Base-by-base conservation (phyloP, 306 rosid genomes). In the Glycine soja region DNA sequence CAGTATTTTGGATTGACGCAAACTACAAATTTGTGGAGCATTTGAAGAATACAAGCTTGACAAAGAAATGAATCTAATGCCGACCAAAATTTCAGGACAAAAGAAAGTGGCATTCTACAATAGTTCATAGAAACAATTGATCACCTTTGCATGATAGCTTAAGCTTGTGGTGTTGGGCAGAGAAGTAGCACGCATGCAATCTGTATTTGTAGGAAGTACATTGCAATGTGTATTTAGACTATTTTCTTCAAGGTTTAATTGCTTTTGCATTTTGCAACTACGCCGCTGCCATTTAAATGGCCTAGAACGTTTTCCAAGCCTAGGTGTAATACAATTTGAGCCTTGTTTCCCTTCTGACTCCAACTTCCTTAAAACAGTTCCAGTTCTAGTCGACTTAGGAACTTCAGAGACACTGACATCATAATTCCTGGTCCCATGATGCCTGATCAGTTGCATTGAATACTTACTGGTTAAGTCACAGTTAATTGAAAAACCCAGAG, bases 271-370 rank as follows among this genome's bases (percentile, higher is more conserved):
- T 88, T 84, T 88, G 64, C 42, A 45, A 84, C 85, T 82, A n/a
- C 13, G 75, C 45, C 97, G 92, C 83, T 89, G 97, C 97, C 94
- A 92, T 18, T 89, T 66, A 85, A 82, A 90, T 36, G 91, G 95
- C 86, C 98, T 92, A 67, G 85, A 68, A 52, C 83, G 90, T 89
- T 92, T 95, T 76, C 86, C 73, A 43, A 62, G 83, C 76, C 9
- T 78, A 77, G 83, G 72, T 42, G 74, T 38, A 71, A 63, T 51
- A 83, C 68, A 69, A 82, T 64, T 81, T 30, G 63, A 79, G 70
- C 66, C 76, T 78, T 82, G 83, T 53, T 68, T 76, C 73, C 72
- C 80, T 64, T 83, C 79, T 54, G 68, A 82, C 57, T 71, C 85
- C 6, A 61, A 63, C 36, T 82, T 79, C 32, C 30, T n/a, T 16